Base-by-base conservation (phyloP, 495 filamentous ascomycete genomes). In the Amniculicola lignicola region DNA sequence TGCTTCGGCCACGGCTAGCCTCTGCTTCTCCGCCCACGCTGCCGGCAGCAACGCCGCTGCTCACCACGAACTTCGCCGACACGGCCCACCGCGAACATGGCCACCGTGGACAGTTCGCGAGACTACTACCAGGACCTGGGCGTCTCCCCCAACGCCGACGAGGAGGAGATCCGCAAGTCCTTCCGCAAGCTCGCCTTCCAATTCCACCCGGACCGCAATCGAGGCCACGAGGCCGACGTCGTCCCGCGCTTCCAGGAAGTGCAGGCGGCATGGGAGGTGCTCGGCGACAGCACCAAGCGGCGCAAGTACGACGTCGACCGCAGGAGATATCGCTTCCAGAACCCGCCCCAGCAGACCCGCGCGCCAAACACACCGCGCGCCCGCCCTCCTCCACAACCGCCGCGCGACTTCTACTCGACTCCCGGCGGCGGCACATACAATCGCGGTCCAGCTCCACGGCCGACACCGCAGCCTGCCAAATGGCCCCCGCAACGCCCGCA, bases 121-220 rank as follows among this genome's bases (percentile, higher is more conserved):
- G 84, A 96, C 71, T 96, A 95, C 75, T 96, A 96, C 70, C 81
- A 82, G 36, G 90, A 95, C 72, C 77, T 96, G 25, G 87, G 86
- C 44, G 67, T 95, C 10, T 62, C 75, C 0, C 68, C 80, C 6
- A 75, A 72, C 51, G 87, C 86, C 29, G 81, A 85, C 55, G 61
- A 76, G 3, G 78, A 80, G 3, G 88, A 93, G 31, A 81, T 95
- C 62, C 93, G 89, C 70, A 90, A 83, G 72, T 86, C 90, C 62
- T 96, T 90, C 73, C 80, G 82, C 62, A 90, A 89, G 70, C 77
- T 95, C 62, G 90, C 90, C 28, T 77, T 93, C 22, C 84, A 83
- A 63, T 94, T 84, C 61, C 91, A 96, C 65, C 91, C 91, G 5
- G 91, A 96, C 67, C 83, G 90, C 37, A 95, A 96, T 62, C 87